These are phyloP conservation scores for Ogataea populi-albae DNA, from an alignment of 805 yeast species.

Conservation along the genomic window DNA sequence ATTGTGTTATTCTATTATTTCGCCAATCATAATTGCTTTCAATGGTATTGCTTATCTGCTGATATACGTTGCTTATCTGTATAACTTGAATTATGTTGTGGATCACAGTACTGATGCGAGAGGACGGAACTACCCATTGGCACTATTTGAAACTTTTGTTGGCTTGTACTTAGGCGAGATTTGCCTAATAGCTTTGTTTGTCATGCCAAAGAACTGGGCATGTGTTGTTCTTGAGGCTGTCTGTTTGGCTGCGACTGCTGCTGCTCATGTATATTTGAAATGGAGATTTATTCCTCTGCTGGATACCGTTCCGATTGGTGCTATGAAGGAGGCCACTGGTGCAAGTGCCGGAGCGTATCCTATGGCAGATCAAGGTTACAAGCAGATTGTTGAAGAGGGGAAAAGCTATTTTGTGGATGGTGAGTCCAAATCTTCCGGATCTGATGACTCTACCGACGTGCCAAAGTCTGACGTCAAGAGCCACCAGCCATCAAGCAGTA, in stretches of 20 bases:
- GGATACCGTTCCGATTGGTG: constrained; percentile 70
- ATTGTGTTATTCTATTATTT: constrained; percentile 72
- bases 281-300: constrained; percentile 58
- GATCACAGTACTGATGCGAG: constrained; percentile 60
- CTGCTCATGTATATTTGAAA: constrained; percentile 57
- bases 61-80: constrained; percentile 59
- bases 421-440: not conserved
- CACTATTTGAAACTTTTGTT: constrained; percentile 68
- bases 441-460: constrained; percentile 20
- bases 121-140: constrained; percentile 72
- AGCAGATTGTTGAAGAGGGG: constrained; percentile 47
- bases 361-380: constrained; percentile 58
- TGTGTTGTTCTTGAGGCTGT: constrained; percentile 67
- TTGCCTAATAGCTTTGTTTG: constrained; percentile 67
- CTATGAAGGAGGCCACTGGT: constrained; percentile 46
- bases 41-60: constrained; percentile 56
- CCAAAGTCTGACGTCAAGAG: constrained; percentile 17
- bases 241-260: constrained; percentile 55
- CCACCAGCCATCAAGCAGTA: constrained; percentile 8
- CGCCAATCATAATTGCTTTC: constrained; percentile 70
- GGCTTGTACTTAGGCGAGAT: constrained; percentile 71
- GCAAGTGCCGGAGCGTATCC: constrained; percentile 46
- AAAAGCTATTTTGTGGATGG: constrained; percentile 21
- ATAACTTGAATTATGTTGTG: constrained; percentile 61
- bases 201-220: constrained; percentile 78